Evolutionary conservation across 2,329 filamentous ascomycete genomes (phyloP).

Genomic region (Penicillium italicum): DNA sequence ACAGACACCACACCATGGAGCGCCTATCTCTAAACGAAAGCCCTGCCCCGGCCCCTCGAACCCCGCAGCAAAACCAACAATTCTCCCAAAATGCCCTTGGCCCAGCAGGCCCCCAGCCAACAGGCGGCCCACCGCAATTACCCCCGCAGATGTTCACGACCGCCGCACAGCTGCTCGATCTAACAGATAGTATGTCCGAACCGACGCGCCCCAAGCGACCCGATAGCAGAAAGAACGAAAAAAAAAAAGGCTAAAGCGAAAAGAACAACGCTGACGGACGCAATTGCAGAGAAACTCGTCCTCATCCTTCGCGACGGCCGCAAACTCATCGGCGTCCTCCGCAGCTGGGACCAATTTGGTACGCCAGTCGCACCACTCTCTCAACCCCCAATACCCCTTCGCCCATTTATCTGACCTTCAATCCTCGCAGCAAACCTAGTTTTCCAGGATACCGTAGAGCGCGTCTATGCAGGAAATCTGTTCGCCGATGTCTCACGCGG

Average conservation of each 20-base stretch:
- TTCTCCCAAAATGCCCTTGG: slow-evolving; percentile 29
- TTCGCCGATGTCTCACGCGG: slow-evolving; percentile 84
- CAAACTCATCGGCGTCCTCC: slow-evolving; percentile 86
- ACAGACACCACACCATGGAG: slow-evolving; percentile 31
- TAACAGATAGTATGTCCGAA: slow-evolving; percentile 82
- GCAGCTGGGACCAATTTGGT: slow-evolving; percentile 99
- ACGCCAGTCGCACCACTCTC: slow-evolving; percentile 32
- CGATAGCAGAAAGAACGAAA: not conserved
- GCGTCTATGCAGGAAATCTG: slow-evolving; percentile 69
- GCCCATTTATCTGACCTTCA: not conserved
- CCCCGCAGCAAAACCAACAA: slow-evolving; percentile 27
- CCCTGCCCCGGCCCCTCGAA: slow-evolving; percentile 26
- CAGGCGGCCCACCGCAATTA: slow-evolving; percentile 46
- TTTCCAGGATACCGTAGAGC: slow-evolving; percentile 86
- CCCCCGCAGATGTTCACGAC: slow-evolving; percentile 96
- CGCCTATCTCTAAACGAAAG: slow-evolving; percentile 36
- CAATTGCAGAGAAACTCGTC: slow-evolving; percentile 81
- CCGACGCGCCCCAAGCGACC: not conserved
- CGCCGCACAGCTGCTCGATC: slow-evolving; percentile 87
- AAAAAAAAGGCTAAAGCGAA: too few species aligned
- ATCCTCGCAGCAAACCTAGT: slow-evolving; percentile 77
- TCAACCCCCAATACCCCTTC: not conserved
- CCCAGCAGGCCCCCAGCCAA: slow-evolving; percentile 23
- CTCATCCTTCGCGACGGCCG: slow-evolving; percentile 87
- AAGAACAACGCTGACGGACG: slow-evolving; percentile 1